phyloP scores from a whole-genome alignment of 768 basidiomycete genomes.

The Pisolithus marmoratus region DNA sequence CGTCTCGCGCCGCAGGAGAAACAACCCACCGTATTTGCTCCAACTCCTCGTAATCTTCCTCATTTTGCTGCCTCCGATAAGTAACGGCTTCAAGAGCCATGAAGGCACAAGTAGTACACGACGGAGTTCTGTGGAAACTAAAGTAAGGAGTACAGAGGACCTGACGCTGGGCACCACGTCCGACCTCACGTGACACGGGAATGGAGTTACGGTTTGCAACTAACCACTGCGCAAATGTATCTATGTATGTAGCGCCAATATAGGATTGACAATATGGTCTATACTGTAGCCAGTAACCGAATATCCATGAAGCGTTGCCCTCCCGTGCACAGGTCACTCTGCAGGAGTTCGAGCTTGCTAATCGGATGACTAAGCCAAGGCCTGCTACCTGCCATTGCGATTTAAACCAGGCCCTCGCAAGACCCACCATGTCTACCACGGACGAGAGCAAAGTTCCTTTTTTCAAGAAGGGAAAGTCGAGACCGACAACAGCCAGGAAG shows the following conservation, averaged over 20 bases:
- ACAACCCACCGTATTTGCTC: slow-evolving; percentile 54
- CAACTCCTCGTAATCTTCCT: slow-evolving; percentile 54
- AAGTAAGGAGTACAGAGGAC: too few relatives aligned
- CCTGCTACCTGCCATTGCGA: neutral
- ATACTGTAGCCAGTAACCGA: too few relatives aligned
- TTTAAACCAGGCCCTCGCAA: neutral
- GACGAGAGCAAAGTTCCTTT: slow-evolving; percentile 63
- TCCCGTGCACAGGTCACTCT: neutral
- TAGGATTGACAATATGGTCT: too few relatives aligned
- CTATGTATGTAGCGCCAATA: too few relatives aligned
- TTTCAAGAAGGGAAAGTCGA: slow-evolving; percentile 80
- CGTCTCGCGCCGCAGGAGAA: neutral
- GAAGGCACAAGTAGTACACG: neutral
- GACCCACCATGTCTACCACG: slow-evolving; percentile 26
- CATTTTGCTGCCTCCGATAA: slow-evolving; percentile 18
- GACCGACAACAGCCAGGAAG: slow-evolving; percentile 72
- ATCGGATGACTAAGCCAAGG: slow-evolving; percentile 6
- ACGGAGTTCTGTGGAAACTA: neutral
- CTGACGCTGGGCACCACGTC: neutral
- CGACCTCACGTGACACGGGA: too few relatives aligned
- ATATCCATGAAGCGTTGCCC: neutral
- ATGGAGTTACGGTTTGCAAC: too few relatives aligned
- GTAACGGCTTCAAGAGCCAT: slow-evolving; percentile 20
- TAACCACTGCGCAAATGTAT: too few relatives aligned
- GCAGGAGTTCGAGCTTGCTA: neutral